phyloP scores from a whole-genome alignment of 2,329 filamentous ascomycete genomes.

The Tympanopsis confertula region DNA sequence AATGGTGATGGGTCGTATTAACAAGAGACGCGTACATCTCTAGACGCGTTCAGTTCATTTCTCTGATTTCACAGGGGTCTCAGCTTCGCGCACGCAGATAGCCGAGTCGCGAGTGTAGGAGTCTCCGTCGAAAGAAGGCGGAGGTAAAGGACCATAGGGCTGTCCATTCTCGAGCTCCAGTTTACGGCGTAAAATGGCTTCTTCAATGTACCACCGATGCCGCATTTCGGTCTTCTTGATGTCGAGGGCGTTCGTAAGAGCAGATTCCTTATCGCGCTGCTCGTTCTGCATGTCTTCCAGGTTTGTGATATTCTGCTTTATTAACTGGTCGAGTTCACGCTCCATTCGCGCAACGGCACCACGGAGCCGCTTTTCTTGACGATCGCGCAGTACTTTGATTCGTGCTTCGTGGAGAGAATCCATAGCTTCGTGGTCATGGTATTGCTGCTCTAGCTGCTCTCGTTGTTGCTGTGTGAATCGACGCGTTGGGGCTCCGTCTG shows the following conservation, averaged over 20 bases:
- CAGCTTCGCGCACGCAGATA: no score
- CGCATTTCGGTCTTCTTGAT: slow-evolving; percentile 18
- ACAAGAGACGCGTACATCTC: no score
- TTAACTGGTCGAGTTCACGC: slow-evolving; percentile 19
- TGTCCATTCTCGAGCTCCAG: slow-evolving; percentile 20
- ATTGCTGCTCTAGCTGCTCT: slow-evolving; percentile 27
- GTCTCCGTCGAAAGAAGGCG: slow-evolving; percentile 16
- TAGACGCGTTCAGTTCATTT: no score
- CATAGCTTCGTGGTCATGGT: slow-evolving; percentile 26
- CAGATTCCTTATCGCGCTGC: slow-evolving; percentile 6
- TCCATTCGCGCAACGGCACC: slow-evolving; percentile 24
- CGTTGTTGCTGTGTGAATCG: slow-evolving; percentile 25
- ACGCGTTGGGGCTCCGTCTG: slow-evolving; percentile 5
- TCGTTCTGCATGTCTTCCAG: slow-evolving; percentile 5
- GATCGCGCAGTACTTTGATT: slow-evolving; percentile 31
- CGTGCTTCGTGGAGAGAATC: slow-evolving; percentile 26
- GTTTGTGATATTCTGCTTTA: slow-evolving; percentile 16
- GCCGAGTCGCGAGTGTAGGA: slow-evolving; percentile 14
- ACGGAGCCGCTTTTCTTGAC: slow-evolving; percentile 25
- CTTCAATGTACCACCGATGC: slow-evolving; percentile 25
- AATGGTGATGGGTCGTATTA: no score
- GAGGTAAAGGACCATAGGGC: slow-evolving; percentile 23
- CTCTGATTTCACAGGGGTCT: no score
- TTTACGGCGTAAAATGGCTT: slow-evolving; percentile 23
- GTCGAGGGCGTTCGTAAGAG: slow-evolving; percentile 16